Evolutionary conservation across 768 basidiomycete species (phyloP).

Genomic region (Leucosporidium yakuticum): DNA sequence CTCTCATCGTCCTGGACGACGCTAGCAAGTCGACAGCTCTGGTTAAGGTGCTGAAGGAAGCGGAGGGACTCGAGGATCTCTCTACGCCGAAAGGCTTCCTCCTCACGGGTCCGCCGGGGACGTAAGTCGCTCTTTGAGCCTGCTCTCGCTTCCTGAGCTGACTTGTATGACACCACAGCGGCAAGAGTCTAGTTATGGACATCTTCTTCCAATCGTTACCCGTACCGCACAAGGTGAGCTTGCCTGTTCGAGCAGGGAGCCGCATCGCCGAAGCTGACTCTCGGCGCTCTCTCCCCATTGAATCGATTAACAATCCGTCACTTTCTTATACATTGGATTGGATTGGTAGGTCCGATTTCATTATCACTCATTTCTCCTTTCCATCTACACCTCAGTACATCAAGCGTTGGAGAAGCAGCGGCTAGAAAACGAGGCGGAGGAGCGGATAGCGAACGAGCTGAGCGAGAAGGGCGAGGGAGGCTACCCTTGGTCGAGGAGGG

Average conservation of each 20-base stretch:
- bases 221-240: slow-evolving; percentile 48
- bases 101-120: slow-evolving; percentile 21
- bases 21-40: slow-evolving; percentile 41
- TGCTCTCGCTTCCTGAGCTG: neutral
- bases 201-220: slow-evolving; percentile 56
- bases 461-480: slow-evolving; percentile 18
- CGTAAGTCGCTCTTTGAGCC: neutral
- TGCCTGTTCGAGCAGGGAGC: too few species aligned
- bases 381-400: slow-evolving; percentile 49
- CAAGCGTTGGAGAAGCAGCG: slow-evolving; percentile 38
- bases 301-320: too few species aligned
- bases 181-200: slow-evolving; percentile 52
- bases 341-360: slow-evolving; percentile 49
- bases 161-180: slow-evolving; percentile 43
- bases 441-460: slow-evolving; percentile 32
- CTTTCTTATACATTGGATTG: too few species aligned
- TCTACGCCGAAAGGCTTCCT: slow-evolving; percentile 52
- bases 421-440: slow-evolving; percentile 36
- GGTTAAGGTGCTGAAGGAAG: slow-evolving; percentile 49
- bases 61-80: slow-evolving; percentile 53
- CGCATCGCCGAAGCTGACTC: too few species aligned
- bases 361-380: slow-evolving; percentile 56
- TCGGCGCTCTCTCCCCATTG: too few species aligned
- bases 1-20: slow-evolving; percentile 13
- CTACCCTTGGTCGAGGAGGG: slow-evolving; percentile 37